Percentiles rank a stretch among this genome's conserved stretches.
phyloP scores from a whole-genome alignment of 176 grass and related monocot species.

The Cenchrus americanus region DNA sequence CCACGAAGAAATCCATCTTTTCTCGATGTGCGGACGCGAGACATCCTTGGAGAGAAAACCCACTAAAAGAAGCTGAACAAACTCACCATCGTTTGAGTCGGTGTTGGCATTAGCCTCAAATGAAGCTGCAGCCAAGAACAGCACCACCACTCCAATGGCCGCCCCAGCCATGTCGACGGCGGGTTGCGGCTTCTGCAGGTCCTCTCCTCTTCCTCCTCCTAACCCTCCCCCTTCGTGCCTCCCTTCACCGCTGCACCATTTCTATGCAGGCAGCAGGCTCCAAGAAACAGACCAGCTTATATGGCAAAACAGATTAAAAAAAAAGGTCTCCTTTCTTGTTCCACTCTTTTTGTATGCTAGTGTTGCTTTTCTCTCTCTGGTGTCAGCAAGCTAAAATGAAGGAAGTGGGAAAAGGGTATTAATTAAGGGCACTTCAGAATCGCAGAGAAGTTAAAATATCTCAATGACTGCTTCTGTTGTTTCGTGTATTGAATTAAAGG shows the following conservation, averaged over 20 bases:
- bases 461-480: neutral
- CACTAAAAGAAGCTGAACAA: neutral
- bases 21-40: neutral
- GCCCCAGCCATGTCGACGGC: constrained; percentile 23
- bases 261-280: constrained; percentile 36
- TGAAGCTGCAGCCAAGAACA: constrained; percentile 42
- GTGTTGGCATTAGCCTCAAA: constrained; percentile 49
- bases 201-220: neutral
- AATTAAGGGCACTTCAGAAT: constrained; percentile 19
- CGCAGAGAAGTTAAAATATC: neutral
- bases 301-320: neutral
- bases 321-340: neutral
- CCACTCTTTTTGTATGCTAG: constrained; percentile 37
- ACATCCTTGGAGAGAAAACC: neutral
- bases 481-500: constrained; percentile 22
- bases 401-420: neutral
- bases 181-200: constrained; percentile 15
- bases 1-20: neutral
- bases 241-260: constrained; percentile 31
- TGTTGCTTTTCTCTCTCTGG: neutral
- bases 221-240: neutral
- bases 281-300: constrained; percentile 27
- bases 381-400: constrained; percentile 20
- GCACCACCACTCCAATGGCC: constrained; percentile 13
- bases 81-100: constrained; percentile 54